Evolutionary conservation across 2,329 filamentous ascomycete species (phyloP), one percentile per base, ranked within the genome.

Genomic region (Rosellinia necatrix): DNA sequence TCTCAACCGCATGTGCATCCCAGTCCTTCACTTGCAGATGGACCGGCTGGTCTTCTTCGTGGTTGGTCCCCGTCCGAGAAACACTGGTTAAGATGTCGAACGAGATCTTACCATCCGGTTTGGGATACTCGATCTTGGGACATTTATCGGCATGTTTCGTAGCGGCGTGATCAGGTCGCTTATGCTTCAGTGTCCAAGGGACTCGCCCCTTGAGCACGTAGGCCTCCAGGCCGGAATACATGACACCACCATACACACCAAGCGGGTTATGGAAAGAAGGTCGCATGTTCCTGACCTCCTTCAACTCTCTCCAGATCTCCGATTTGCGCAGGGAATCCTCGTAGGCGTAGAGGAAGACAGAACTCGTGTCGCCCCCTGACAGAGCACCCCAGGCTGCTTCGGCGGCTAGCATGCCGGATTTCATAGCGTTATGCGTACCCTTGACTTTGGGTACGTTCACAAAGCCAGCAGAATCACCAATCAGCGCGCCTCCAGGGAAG

Each of bases 371-470:
- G 5, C 70, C 69, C 70, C 76, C 71, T 53, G 69, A 70, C 22
- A 99, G 78, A 2, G 94, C 94, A 22, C 82, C 81, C 81, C 87
- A 97, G 2, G 93, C 86, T 25, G 94, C 90, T 75, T 97, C 91
- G 37, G 93, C 94, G 5, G 94, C 94, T 47, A 99, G 81, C 89
- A 99, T 97, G 59, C 93, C 94, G 1, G 91, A 96, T 70, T 92
- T 91, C 91, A 99, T 97, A 49, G 94, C 92, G 43, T 94, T 97
- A 75, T 99, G 94, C 0, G 93, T 97, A 55, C 94, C 94, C 78
- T 99, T 99, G 75, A 99, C 91, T 79, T 99, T 99, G 62, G 94
- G 94, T 13, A 99, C 89, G 70, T 99, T 99, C 74, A 99, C 82
- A 70, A 99, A 96, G 4, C 94, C 94, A 24, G 94, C 94, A 15